Evolutionary conservation across 805 yeast species (phyloP).

Genomic region (Kuraishia molischiana): DNA sequence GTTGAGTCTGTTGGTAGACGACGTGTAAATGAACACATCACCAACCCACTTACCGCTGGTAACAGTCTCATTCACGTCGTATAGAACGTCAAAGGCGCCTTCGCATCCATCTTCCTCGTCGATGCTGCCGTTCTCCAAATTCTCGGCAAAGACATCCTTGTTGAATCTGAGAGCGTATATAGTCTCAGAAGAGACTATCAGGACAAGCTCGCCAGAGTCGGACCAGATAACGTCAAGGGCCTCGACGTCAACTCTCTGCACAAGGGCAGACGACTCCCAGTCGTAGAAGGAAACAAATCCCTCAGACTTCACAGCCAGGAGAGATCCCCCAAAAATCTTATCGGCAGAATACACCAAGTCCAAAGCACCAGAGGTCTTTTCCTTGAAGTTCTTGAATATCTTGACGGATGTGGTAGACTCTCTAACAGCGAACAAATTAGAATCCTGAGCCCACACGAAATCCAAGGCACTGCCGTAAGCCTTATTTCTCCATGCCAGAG

Average conservation of each 20-base stretch:
- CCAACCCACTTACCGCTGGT: conserved; percentile 95
- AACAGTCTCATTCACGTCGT: conserved; percentile 73
- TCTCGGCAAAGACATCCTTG: conserved; percentile 55
- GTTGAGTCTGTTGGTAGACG: conserved; percentile 78
- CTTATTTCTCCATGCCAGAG: conserved; percentile 97
- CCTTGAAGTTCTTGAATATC: conserved; percentile 78
- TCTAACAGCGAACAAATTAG: conserved; percentile 77
- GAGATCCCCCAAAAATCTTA: conserved; percentile 80
- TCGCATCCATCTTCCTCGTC: conserved; percentile 86
- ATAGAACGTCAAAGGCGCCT: conserved; percentile 72
- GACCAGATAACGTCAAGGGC: conserved; percentile 85
- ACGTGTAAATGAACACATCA: conserved; percentile 90
- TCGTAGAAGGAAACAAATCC: conserved; percentile 85
- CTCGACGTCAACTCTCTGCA: conserved; percentile 84
- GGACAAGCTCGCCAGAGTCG: conserved; percentile 82
- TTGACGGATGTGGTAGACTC: conserved; percentile 57
- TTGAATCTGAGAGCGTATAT: conserved; percentile 73
- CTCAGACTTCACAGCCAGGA: conserved; percentile 75
- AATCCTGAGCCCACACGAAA: conserved; percentile 92
- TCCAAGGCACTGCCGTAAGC: conserved; percentile 84
- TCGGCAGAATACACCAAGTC: conserved; percentile 67
- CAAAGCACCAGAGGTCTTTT: conserved; percentile 51
- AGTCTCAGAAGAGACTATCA: conserved; percentile 60
- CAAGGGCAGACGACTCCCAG: conserved; percentile 83
- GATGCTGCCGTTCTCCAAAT: conserved; percentile 43